Base-by-base conservation (phyloP, 2,329 filamentous ascomycete species). In the Pseudogymnoascus sp. region DNA sequence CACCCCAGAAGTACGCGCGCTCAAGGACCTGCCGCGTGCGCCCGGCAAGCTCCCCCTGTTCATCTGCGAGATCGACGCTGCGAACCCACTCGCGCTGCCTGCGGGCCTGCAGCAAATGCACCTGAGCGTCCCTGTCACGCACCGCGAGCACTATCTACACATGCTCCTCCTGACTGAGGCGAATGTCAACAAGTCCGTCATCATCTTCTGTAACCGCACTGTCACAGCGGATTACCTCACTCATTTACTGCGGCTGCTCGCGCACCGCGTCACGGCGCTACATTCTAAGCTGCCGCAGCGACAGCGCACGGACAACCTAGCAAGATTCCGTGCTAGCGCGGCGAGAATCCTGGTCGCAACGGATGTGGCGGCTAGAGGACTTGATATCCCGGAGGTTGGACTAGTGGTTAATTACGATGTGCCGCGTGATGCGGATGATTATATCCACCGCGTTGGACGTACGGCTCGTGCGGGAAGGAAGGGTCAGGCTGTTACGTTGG, bases 391-490 rank as follows among this genome's bases (percentile, higher is more conserved):
- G 1, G 90, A 92, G 68, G 93, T 97, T 5, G 88, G 84, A 62
- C 77, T 97, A 14, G 94, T 99, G 2, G 79, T 99, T 72, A 97
- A 99, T 76, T 99, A 92, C 76, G 94, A 99, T 73, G 85, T 99
- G 0, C 94, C 94, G 0, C 86, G 93, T n/a, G 91, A 97, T 72
- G 91, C 93, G 2, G 92, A 97, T 74, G 93, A 97, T 76, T 99
- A 99, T 75, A 94, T 99, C 68, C 94, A 99, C 78, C 86, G 94
- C 11, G 93, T 97, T 60, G 94, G 94, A 74, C 88, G 94, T 76
- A 99, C 94, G 11, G 94, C 94, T 3, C 87, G 94, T 83, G 94
- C 94, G 0, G 94, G 94, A 0, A 84, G 92, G 50, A 82, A 81
- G 62, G 94, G 94, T 70, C 88, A 92, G 67, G 86, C 89, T 4